Evolutionary conservation across 768 basidiomycete genomes (phyloP), one percentile per base, ranked within the genome.

Genomic region (Lactarius vividus): DNA sequence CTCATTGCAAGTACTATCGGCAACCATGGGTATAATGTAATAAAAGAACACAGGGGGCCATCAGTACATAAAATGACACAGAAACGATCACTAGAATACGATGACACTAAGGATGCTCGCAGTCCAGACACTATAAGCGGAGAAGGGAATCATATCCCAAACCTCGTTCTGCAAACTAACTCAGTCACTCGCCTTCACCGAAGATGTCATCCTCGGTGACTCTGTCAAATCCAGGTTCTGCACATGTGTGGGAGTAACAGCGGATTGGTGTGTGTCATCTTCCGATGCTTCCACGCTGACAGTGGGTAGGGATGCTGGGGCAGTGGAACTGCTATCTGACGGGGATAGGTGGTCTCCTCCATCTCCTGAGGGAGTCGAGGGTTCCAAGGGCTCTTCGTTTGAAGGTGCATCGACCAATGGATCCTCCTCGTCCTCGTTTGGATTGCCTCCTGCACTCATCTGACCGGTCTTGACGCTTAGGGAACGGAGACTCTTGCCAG

Each of bases 381-480:
- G 49, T 49, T 52, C 37, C 18, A 28, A 53, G 1, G 56, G 2
- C 16, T 20, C 59, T 37, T 58, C 64, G 44, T 37, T 53, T 13
- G 64, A 68, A 42, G 26, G 56, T 9, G 55, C 56, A 56, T 68
- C 59, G 15, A 37, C 52, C n/a, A 23, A 52, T n/a, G 49, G 40
- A 29, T 23, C 54, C 31, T 28, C 44, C 0, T 18, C 58, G 42
- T 28, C 49, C 33, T 76, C 75, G 4, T 74, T 76, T 11, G 69
- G 72, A 16, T 85, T 84, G 16, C 73, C 73, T 33, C 74, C 75
- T n/a, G 78, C 76, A 56, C 85, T 77, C 37, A 80, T 77, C 15
- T 75, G 76, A 18, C 63, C 63, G 9, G 70, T 71, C 57, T 49
- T 70, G 44, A 67, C 57, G 35, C 70, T 71, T 29, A 58, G 53